These are phyloP conservation scores for Scedosporium minutisporum DNA, from an alignment of 2,329 filamentous ascomycete genomes.

Conservation along the genomic window DNA sequence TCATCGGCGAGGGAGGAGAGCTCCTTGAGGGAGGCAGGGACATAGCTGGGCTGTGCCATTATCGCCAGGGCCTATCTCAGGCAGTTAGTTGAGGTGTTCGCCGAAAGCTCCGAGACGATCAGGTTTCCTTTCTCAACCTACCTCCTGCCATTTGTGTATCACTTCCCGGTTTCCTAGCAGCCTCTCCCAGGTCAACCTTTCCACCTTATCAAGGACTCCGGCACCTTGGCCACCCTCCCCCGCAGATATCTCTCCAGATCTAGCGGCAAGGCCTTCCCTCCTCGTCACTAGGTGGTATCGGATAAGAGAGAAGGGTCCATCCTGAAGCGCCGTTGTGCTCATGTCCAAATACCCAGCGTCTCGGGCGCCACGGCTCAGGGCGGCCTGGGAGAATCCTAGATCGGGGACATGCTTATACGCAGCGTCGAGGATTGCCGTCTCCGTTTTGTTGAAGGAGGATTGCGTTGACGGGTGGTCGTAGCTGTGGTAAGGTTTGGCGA, in stretches of 20 bases:
- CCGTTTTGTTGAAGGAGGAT: constrained; percentile 54
- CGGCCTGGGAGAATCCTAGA: constrained; percentile 69
- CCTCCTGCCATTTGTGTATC: constrained; percentile 77
- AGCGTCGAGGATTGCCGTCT: constrained; percentile 71
- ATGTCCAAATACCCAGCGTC: constrained; percentile 83
- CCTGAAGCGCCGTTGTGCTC: constrained; percentile 70
- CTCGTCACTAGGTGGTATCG: constrained; percentile 64
- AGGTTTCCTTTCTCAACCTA: constrained; percentile 24
- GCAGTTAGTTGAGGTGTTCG: constrained; percentile 1
- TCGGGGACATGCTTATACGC: constrained; percentile 68
- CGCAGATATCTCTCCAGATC: constrained; percentile 28
- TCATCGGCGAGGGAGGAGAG: constrained; percentile 80
- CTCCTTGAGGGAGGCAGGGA: constrained; percentile 67
- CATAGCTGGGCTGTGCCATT: constrained; percentile 76
- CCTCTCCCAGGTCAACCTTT: constrained; percentile 64
- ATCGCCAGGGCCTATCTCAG: constrained; percentile 64
- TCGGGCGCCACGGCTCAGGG: constrained; percentile 68
- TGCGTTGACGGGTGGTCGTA: constrained; percentile 54
- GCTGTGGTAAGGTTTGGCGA: constrained; percentile 53
- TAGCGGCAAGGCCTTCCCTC: constrained; percentile 47
- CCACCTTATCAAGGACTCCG: constrained; percentile 54
- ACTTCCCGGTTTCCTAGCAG: constrained; percentile 65
- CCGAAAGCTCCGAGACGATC: background rate
- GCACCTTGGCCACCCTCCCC: constrained; percentile 22
- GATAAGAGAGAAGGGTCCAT: constrained; percentile 73